Conservation (phyloP, 768 basidiomycete species). For the Porpolomopsis calyptriformis region DNA sequence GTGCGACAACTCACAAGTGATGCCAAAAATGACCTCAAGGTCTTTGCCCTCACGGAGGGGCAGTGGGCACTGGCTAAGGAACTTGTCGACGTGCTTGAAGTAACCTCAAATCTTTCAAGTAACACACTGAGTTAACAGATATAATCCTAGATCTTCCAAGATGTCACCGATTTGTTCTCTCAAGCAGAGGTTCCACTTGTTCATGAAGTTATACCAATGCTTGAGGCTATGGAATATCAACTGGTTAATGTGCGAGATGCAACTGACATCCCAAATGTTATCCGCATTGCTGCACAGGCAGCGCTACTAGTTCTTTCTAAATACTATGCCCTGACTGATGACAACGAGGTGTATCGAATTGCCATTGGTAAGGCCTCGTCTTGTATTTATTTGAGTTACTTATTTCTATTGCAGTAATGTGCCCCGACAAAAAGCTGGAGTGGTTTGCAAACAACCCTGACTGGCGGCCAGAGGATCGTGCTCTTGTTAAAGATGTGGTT, state of each 20-base stretch:
- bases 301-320: background rate
- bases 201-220: background rate
- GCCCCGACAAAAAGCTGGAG: too few relatives aligned
- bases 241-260: background rate
- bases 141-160: background rate
- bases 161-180: background rate
- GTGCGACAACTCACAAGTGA: conserved; percentile 16
- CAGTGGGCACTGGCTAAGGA: background rate
- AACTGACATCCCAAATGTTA: conserved; percentile 1
- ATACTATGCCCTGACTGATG: conserved; percentile 1
- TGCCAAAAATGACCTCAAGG: conserved; percentile 11
- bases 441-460: background rate
- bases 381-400: too few relatives aligned
- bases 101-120: background rate
- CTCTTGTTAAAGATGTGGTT: too few relatives aligned
- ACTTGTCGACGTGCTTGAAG: background rate
- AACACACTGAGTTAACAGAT: background rate
- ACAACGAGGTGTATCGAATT: background rate
- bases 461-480: background rate
- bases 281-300: too few relatives aligned
- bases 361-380: background rate
- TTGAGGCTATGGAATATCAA: background rate
- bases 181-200: background rate
- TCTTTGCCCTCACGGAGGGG: conserved; percentile 13
- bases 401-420: background rate